These are phyloP conservation scores for Coemansia biformis DNA, from an alignment of 192 early-diverging fungal genomes.

Conservation along the genomic window DNA sequence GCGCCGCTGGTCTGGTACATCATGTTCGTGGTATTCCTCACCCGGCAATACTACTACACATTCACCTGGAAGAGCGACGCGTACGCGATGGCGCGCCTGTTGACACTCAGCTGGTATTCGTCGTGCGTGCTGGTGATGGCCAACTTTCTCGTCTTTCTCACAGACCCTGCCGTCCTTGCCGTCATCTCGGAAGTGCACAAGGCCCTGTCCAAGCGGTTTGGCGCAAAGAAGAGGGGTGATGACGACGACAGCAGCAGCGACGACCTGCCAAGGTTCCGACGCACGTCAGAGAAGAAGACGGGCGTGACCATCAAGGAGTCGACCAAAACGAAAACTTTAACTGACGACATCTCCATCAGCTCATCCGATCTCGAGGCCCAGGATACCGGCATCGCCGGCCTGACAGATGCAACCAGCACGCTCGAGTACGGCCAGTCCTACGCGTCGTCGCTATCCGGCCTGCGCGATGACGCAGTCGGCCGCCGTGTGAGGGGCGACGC, in stretches of 20 bases:
- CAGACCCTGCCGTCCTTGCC: conserved; percentile 19
- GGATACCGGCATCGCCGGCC: not conserved
- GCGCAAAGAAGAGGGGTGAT: not conserved
- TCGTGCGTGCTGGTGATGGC: conserved; percentile 5
- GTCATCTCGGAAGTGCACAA: conserved; percentile 16
- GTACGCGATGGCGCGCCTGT: not conserved
- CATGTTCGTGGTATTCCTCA: conserved; percentile 8
- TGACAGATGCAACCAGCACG: not conserved
- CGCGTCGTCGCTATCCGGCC: conserved; percentile 3
- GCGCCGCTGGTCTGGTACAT: conserved; percentile 24
- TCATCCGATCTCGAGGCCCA: not conserved
- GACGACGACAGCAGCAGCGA: not conserved
- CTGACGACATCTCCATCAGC: conserved; percentile 3
- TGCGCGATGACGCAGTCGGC: conserved; percentile 23
- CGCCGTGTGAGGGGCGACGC: conserved; percentile 12
- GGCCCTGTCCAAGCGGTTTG: not conserved
- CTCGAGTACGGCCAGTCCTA: conserved; percentile 14
- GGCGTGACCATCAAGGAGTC: conserved; percentile 10
- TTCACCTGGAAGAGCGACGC: conserved; percentile 20
- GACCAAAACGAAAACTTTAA: not conserved
- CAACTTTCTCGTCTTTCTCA: conserved; percentile 35
- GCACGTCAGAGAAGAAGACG: not conserved
- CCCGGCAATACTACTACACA: conserved; percentile 14
- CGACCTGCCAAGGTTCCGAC: not conserved
- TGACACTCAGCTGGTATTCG: conserved; percentile 10